These are phyloP conservation scores for Letharia columbiana DNA, from an alignment of 495 filamentous ascomycete genomes.

Conservation along the genomic window DNA sequence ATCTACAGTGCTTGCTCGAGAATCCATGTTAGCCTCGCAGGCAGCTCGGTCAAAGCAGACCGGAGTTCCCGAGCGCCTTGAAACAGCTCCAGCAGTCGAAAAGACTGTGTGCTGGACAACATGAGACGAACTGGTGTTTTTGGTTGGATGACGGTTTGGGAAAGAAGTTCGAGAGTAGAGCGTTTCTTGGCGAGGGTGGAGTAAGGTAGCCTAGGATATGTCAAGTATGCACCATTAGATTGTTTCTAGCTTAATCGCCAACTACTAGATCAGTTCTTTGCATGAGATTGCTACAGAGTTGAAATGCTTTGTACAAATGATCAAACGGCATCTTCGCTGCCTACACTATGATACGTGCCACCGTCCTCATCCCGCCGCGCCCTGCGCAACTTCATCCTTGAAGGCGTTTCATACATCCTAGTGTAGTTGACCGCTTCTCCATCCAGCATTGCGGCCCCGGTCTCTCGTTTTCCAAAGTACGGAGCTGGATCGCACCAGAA, in stretches of 20 bases:
- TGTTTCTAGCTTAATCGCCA: no score
- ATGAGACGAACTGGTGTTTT: not conserved
- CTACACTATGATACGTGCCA: conserved; percentile 31
- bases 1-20: not conserved
- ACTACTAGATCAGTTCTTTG: not conserved
- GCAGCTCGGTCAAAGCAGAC: not conserved
- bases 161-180: no score
- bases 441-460: conserved; percentile 59
- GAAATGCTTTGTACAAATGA: not conserved
- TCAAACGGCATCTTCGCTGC: conserved; percentile 29
- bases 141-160: no score
- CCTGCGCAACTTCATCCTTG: conserved; percentile 47
- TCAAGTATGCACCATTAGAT: no score
- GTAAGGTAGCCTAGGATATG: no score
- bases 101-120: no score
- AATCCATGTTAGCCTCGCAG: not conserved
- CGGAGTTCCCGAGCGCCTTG: not conserved
- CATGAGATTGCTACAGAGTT: not conserved
- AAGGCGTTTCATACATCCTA: conserved; percentile 77
- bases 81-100: not conserved
- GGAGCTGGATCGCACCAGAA: conserved; percentile 92
- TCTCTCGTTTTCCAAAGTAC: conserved; percentile 64
- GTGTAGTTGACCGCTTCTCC: conserved; percentile 80
- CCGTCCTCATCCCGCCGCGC: conserved; percentile 18
- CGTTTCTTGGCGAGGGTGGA: no score